These are phyloP conservation scores for Jackrogersella multiformis DNA, from an alignment of 495 filamentous ascomycete genomes.

Conservation along the genomic window DNA sequence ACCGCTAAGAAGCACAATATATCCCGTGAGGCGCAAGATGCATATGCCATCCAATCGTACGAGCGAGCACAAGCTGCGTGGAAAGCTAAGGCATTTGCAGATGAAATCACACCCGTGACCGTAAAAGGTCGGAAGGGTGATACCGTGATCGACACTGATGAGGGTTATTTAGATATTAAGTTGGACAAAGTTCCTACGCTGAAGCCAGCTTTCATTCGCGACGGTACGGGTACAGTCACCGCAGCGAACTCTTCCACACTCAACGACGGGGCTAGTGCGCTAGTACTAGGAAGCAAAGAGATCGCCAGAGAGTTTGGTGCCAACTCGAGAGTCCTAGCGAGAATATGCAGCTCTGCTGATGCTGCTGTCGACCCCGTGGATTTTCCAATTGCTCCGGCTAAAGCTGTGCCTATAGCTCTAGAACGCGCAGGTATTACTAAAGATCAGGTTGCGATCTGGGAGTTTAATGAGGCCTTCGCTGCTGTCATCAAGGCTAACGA, in stretches of 20 bases:
- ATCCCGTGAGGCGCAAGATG: conserved; percentile 84
- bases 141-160: conserved; percentile 78
- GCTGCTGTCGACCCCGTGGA: conserved; percentile 93
- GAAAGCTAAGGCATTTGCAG: conserved; percentile 78
- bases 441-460: conserved; percentile 91
- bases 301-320: conserved; percentile 78
- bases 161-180: conserved; percentile 86
- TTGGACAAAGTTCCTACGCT: conserved; percentile 83
- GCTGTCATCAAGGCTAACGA: conserved; percentile 95
- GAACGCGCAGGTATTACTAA: conserved; percentile 86
- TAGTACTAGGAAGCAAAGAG: conserved; percentile 81
- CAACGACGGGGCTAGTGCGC: conserved; percentile 93
- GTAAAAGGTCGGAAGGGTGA: conserved; percentile 86
- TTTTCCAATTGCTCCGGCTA: conserved; percentile 92
- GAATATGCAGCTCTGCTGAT: conserved; percentile 86
- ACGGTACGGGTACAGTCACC: conserved; percentile 88
- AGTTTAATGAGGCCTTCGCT: conserved; percentile 98
- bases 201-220: conserved; percentile 88
- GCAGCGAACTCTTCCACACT: conserved; percentile 92
- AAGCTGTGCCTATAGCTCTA: conserved; percentile 91
- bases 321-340: conserved; percentile 78
- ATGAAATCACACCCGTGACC: conserved; percentile 87
- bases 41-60: conserved; percentile 89
- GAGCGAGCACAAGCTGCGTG: conserved; percentile 90
- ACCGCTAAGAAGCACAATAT: conserved; percentile 89